Evolutionary conservation across 495 filamentous ascomycete genomes (phyloP).

Genomic region (Neurospora tetrasperma): DNA sequence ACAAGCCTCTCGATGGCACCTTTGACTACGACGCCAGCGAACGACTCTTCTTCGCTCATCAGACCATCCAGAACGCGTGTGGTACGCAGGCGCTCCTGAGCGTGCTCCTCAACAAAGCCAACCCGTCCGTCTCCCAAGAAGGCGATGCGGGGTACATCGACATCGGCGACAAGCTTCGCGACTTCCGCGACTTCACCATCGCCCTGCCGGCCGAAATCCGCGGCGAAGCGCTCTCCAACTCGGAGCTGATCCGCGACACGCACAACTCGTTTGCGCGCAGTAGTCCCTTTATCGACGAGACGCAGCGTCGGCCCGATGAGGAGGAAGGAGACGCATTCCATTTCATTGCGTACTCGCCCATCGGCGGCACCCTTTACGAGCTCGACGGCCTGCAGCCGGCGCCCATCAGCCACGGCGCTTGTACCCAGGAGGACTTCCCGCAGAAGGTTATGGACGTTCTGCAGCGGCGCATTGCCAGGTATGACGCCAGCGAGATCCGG

Average conservation of each 20-base stretch:
- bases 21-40: slow-evolving; percentile 68
- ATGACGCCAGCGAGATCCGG: slow-evolving; percentile 77
- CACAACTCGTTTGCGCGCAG: slow-evolving; percentile 89
- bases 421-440: slow-evolving; percentile 59
- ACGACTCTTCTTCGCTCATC: slow-evolving; percentile 84
- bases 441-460: slow-evolving; percentile 79
- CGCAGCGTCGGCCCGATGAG: slow-evolving; percentile 48
- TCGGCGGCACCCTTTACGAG: slow-evolving; percentile 77
- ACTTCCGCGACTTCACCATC: slow-evolving; percentile 87
- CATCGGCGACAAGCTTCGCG: slow-evolving; percentile 49
- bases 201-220: slow-evolving; percentile 72
- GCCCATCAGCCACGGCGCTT: slow-evolving; percentile 79
- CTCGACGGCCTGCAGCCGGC: slow-evolving; percentile 89
- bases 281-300: slow-evolving; percentile 87
- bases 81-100: slow-evolving; percentile 93
- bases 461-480: slow-evolving; percentile 71
- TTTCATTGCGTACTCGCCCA: slow-evolving; percentile 88
- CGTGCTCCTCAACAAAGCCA: slow-evolving; percentile 78
- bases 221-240: slow-evolving; percentile 52
- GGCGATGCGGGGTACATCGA: slow-evolving; percentile 26
- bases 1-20: slow-evolving; percentile 61
- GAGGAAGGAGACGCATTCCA: slow-evolving; percentile 80
- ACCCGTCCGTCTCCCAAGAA: slow-evolving; percentile 5
- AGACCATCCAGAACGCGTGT: slow-evolving; percentile 99
- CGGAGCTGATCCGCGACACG: slow-evolving; percentile 75